Evolutionary conservation across 192 early-diverging fungal species (phyloP).

Genomic region (Coemansia sp.): DNA sequence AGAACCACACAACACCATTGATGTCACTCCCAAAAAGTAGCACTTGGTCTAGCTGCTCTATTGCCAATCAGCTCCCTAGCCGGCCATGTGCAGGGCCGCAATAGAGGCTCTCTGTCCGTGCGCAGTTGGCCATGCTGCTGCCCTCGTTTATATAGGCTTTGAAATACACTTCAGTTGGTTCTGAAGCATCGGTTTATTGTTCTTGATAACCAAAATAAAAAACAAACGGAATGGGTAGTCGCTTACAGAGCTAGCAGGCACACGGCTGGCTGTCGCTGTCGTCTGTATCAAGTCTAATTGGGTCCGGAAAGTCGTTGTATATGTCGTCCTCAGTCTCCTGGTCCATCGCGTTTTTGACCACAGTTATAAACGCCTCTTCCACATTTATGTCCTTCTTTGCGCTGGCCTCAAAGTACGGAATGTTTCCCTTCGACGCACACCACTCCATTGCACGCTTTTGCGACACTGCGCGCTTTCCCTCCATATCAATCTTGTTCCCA

Average conservation of each 20-base stretch:
- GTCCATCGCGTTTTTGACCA: slow-evolving; percentile 91
- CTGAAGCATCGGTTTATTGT: not conserved
- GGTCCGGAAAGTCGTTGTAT: slow-evolving; percentile 77
- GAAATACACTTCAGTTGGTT: not conserved
- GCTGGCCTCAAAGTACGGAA: slow-evolving; percentile 98
- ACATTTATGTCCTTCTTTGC: slow-evolving; percentile 99
- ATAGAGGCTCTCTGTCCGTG: too few relatives aligned
- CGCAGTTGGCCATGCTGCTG: too few relatives aligned
- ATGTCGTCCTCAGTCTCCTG: slow-evolving; percentile 76
- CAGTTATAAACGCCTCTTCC: slow-evolving; percentile 93
- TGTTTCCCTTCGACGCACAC: slow-evolving; percentile 94
- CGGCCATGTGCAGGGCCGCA: too few relatives aligned
- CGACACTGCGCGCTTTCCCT: slow-evolving; percentile 86
- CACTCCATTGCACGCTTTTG: slow-evolving; percentile 93
- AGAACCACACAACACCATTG: too few relatives aligned
- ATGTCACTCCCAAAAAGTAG: too few relatives aligned
- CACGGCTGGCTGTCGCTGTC: slow-evolving; percentile 61
- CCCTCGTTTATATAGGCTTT: too few relatives aligned
- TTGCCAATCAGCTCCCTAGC: too few relatives aligned
- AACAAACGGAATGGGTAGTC: not conserved
- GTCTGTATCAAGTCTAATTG: slow-evolving; percentile 85
- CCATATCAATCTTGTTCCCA: slow-evolving; percentile 99
- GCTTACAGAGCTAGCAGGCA: slow-evolving; percentile 58
- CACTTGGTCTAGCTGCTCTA: too few relatives aligned
- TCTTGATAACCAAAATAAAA: not conserved